A percentile compares a stretch with the other conserved stretches of the same genome.
Evolutionary conservation across 106 monocot genomes (phyloP).

Genomic region (Phalaenopsis aphrodite): DNA sequence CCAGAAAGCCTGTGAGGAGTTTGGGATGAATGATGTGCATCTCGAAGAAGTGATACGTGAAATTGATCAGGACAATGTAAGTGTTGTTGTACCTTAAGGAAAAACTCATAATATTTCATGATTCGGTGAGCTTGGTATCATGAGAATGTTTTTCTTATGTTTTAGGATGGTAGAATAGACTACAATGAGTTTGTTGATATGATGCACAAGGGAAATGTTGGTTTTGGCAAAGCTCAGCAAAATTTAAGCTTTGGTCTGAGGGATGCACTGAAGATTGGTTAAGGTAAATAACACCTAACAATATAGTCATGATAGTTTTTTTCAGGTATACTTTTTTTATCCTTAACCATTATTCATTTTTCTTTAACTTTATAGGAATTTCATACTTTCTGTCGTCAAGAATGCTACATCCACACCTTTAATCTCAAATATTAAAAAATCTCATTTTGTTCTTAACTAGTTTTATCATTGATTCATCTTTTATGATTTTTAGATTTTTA

Average conservation of each 20-base stretch:
- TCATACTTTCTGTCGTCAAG: no score
- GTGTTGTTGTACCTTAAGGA: background rate
- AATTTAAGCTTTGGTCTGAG: slow-evolving; percentile 21
- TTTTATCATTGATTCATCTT: no score
- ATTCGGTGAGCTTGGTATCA: background rate
- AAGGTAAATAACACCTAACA: background rate
- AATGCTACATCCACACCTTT: no score
- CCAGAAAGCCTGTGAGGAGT: slow-evolving; percentile 25
- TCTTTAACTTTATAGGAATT: no score
- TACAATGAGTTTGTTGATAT: slow-evolving; percentile 40
- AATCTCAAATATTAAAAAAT: no score
- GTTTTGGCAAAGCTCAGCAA: slow-evolving; percentile 14
- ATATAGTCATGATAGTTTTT: no score
- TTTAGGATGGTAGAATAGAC: slow-evolving; percentile 31
- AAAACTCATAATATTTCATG: background rate
- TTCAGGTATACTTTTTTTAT: no score
- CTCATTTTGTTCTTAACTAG: no score
- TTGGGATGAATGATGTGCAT: slow-evolving; percentile 21
- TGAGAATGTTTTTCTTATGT: background rate
- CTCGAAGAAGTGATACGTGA: slow-evolving; percentile 25
- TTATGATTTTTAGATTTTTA: no score
- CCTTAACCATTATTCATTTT: no score
- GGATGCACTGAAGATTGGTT: slow-evolving; percentile 18
- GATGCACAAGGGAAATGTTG: slow-evolving; percentile 36
- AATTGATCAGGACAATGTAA: slow-evolving; percentile 35